Evolutionary conservation across 768 basidiomycete genomes (phyloP).

Genomic region (Collybiopsis confluens): DNA sequence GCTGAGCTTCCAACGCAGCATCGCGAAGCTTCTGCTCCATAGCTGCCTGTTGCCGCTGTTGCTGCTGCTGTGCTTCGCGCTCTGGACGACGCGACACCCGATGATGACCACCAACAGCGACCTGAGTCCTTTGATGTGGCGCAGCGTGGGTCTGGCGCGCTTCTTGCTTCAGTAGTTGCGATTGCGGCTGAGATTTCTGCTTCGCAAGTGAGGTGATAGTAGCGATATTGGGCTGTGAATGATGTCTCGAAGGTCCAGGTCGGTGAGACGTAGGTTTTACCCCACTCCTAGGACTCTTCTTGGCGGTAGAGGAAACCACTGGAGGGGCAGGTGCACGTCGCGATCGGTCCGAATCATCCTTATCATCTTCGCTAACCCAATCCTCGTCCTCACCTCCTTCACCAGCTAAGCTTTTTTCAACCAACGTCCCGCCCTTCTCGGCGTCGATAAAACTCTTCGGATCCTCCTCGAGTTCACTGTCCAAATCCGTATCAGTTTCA

Average conservation of each 20-base stretch:
- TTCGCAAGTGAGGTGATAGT: not conserved
- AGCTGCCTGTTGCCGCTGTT: no score
- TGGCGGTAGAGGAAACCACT: not conserved
- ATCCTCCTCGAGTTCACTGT: constrained; percentile 25
- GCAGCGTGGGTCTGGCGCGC: not conserved
- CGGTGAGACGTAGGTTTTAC: constrained; percentile 24
- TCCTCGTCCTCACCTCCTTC: constrained; percentile 44
- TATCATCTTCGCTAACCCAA: constrained; percentile 58
- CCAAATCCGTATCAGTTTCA: constrained; percentile 32
- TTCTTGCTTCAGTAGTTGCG: not conserved
- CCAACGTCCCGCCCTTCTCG: constrained; percentile 7
- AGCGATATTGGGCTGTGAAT: constrained; percentile 1
- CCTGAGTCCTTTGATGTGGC: not conserved
- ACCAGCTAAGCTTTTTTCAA: constrained; percentile 19
- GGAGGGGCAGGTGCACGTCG: not conserved
- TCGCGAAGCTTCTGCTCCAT: constrained; percentile 29
- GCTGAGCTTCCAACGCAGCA: constrained; percentile 60
- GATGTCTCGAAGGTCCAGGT: not conserved
- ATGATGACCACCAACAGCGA: not conserved
- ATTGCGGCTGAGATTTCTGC: not conserved
- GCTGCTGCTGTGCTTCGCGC: constrained; percentile 10
- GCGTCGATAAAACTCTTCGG: constrained; percentile 8
- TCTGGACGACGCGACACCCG: not conserved
- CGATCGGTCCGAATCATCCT: constrained; percentile 8
- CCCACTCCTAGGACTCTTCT: not conserved